Conservation (phyloP, 2,329 filamentous ascomycete genomes). For the Fusarium hainanense region DNA sequence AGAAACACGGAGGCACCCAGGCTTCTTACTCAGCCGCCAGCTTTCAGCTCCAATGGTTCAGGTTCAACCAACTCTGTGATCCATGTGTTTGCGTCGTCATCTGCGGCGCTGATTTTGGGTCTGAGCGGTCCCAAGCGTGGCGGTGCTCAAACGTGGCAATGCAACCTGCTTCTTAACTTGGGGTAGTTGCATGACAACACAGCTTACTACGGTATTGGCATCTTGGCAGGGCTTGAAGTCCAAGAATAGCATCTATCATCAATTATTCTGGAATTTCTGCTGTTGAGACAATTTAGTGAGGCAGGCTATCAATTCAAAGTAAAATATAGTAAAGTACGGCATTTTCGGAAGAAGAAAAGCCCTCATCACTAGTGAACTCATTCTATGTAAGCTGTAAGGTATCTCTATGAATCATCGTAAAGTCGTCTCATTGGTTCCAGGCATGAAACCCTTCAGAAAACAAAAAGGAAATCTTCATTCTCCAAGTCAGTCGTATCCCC, state of each 20-base stretch:
- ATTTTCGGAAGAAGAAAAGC: neutral
- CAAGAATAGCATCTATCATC: neutral
- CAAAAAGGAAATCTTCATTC: constrained; percentile 73
- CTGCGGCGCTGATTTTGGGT: constrained; percentile 31
- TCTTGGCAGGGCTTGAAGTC: neutral
- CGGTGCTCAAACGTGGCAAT: constrained; percentile 38
- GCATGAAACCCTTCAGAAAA: constrained; percentile 52
- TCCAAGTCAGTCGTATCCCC: constrained; percentile 67
- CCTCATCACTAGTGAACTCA: neutral
- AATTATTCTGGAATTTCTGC: neutral
- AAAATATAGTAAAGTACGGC: neutral
- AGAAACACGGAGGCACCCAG: constrained; percentile 29
- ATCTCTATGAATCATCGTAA: constrained; percentile 2
- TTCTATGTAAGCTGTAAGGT: neutral
- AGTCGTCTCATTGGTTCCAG: neutral
- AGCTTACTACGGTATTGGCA: constrained; percentile 15
- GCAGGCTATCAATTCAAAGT: neutral
- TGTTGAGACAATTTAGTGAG: neutral
- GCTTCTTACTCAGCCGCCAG: constrained; percentile 36
- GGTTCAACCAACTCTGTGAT: constrained; percentile 8
- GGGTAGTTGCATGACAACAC: constrained; percentile 11
- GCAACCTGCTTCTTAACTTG: neutral
- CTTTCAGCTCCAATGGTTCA: constrained; percentile 10
- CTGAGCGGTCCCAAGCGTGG: constrained; percentile 29
- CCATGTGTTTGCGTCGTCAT: constrained; percentile 38